Evolutionary conservation across 2,329 filamentous ascomycete species (phyloP).

Genomic region (Triangularia verruculosa): DNA sequence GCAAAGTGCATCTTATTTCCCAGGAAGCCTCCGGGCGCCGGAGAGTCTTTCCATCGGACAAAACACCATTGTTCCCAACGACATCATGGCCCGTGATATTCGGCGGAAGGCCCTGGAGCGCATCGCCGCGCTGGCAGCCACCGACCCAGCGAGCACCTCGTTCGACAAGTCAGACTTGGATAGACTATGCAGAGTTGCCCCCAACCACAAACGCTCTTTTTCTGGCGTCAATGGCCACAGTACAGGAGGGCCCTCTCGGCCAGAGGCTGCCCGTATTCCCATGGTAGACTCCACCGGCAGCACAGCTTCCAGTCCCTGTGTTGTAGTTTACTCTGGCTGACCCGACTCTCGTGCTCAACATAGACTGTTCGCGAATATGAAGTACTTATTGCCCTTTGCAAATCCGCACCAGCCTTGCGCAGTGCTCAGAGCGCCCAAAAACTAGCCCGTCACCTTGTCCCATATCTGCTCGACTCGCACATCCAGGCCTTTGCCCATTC

Average conservation of each 20-base stretch:
- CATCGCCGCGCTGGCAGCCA: conserved; percentile 61
- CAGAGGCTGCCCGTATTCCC: conserved; percentile 52
- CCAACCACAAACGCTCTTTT: conserved; percentile 43
- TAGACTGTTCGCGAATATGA: conserved; percentile 89
- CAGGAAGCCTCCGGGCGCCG: not conserved
- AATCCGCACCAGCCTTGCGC: conserved; percentile 74
- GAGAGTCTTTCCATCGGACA: not conserved
- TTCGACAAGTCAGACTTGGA: conserved; percentile 64
- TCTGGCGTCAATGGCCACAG: conserved; percentile 49
- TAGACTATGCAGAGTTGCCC: conserved; percentile 57
- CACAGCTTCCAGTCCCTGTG: not conserved
- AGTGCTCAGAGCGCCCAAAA: conserved; percentile 70
- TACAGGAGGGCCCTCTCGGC: conserved; percentile 14
- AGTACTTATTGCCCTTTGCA: conserved; percentile 85
- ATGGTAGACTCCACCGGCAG: conserved; percentile 51
- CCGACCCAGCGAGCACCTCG: conserved; percentile 48
- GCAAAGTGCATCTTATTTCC: not conserved
- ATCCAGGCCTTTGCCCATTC: conserved; percentile 74
- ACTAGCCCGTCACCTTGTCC: conserved; percentile 73
- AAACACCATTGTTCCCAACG: not conserved
- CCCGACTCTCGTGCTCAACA: conserved; percentile 5
- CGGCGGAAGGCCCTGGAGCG: conserved; percentile 62
- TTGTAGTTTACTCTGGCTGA: conserved; percentile 9
- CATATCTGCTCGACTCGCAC: conserved; percentile 83
- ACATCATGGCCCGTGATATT: conserved; percentile 52